Percentiles rank a stretch among this genome's conserved stretches.
Conservation (phyloP, 495 filamentous ascomycete species). For the Trichoderma gamsii region DNA sequence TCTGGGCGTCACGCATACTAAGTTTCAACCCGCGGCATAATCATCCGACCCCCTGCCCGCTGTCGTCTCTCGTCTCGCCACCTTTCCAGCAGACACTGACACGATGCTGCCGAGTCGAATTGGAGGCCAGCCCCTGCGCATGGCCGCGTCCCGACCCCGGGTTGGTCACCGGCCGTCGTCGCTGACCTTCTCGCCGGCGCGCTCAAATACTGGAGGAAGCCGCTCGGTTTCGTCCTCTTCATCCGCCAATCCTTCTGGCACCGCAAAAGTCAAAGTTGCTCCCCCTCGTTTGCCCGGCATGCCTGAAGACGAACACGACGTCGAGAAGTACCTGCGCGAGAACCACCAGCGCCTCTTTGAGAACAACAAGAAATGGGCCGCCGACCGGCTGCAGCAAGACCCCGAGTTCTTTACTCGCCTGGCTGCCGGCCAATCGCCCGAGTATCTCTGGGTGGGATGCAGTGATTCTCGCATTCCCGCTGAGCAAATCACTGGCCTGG, state of each 20-base stretch:
- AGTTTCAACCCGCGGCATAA: background rate
- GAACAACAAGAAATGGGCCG: conserved; percentile 50
- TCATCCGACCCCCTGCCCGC: background rate
- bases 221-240: background rate
- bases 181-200: background rate
- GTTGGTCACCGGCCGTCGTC: background rate
- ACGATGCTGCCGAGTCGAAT: background rate
- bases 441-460: conserved; percentile 62
- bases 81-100: background rate
- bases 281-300: conserved; percentile 12
- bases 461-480: conserved; percentile 58
- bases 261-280: background rate
- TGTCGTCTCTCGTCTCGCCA: background rate
- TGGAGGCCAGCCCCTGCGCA: background rate
- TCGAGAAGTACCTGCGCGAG: conserved; percentile 38
- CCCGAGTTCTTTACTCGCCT: conserved; percentile 53
- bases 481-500: conserved; percentile 53
- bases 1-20: too few species aligned
- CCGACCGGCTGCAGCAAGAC: conserved; percentile 41
- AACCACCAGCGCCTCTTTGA: conserved; percentile 50
- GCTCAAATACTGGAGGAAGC: background rate
- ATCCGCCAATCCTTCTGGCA: background rate
- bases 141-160: background rate
- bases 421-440: conserved; percentile 47
- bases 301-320: conserved; percentile 34